phyloP scores from a whole-genome alignment of 495 filamentous ascomycete species.

The Neohortaea acidophila region DNA sequence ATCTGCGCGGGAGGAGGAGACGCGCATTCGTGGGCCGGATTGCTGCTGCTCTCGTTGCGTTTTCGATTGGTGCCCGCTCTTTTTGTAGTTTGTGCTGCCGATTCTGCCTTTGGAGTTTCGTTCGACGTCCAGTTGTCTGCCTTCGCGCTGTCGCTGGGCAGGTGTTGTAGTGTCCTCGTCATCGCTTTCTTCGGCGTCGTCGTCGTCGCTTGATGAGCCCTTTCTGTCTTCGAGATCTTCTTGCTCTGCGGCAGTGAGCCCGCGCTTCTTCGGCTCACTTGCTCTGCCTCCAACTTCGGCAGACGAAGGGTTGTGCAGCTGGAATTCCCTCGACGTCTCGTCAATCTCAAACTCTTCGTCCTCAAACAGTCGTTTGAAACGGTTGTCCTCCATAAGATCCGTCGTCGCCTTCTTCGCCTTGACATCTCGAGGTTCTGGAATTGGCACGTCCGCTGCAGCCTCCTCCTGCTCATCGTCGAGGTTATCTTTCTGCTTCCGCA shows the following conservation, averaged over 20 bases:
- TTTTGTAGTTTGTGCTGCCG: constrained; percentile 47
- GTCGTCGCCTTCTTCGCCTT: constrained; percentile 2
- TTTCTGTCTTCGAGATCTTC: constrained; percentile 34
- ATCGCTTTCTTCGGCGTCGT: constrained; percentile 20
- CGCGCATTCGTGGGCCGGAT: constrained; percentile 30
- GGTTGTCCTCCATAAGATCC: constrained; percentile 55
- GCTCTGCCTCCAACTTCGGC: constrained; percentile 19
- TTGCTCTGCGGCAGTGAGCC: constrained; percentile 54
- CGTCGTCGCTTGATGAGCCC: constrained; percentile 6
- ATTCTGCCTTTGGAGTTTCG: constrained; percentile 36
- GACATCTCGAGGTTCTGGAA: constrained; percentile 2
- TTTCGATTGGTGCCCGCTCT: constrained; percentile 34
- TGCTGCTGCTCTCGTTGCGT: constrained; percentile 21
- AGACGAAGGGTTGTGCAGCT: constrained; percentile 72
- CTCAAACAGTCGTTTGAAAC: constrained; percentile 81
- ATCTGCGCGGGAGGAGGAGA: constrained; percentile 34
- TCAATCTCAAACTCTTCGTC: constrained; percentile 87
- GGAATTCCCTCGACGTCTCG: constrained; percentile 76
- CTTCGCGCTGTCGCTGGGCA: constrained; percentile 6
- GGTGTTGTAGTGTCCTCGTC: constrained; percentile 30
- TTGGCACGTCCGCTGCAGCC: constrained; percentile 14
- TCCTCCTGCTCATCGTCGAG: constrained; percentile 22
- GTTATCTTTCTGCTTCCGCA: constrained; percentile 41
- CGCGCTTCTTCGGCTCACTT: constrained; percentile 32
- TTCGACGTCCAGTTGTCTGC: constrained; percentile 22